Evolutionary conservation across 108 stramenopile species (phyloP), one percentile per base, ranked within the genome.

Genomic region (Cyclotella atomus): DNA sequence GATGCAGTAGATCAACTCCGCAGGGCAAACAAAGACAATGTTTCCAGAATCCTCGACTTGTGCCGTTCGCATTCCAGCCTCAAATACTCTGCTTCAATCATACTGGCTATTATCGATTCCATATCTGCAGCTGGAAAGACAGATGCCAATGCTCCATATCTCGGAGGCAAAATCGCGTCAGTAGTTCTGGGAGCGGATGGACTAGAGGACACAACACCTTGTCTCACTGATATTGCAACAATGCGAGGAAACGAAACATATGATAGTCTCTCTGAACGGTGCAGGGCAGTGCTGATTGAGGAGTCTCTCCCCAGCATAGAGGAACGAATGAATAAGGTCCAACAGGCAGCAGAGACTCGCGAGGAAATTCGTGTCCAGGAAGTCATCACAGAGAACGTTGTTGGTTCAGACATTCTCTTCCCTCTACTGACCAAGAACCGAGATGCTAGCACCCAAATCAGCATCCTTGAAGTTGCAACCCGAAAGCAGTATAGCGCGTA

Each of bases 141-240:
- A 36, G 85, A 89, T 19, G 80, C 75, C 47, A 79, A 64, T 25
- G 29, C 38, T 41, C 9, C 77, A 0, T 57, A 79, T 15, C 24
- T 79, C 0, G 69, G 69, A 17, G 83, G 75, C 7, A 84, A 81
- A 20, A 68, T 77, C 27, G 66, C 84, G 15, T 94, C 95, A 0
- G 78, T 90, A 10, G 84, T 94, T 20, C 65, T 85, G 15, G 93
- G 93, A 21, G 91, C 95, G 27, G 87, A 80, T 38, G 86, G 95
- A 32, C 82, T 96, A 25, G 83, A 71, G 30, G 83, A 88, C 70
- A 86, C 92, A 35, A 68, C 89, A 38, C 95, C 97, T 27, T 87
- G 95, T 27, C 88, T 98, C 41, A 85, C 96, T 10, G 96, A 97
- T 68, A 92, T 98, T 49, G 95, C 93, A n/a, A 85, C 91, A 23